Evolutionary conservation across 2,329 filamentous ascomycete genomes (phyloP), one percentile per base, ranked within the genome.

Genomic region (Diaporthe sp.): DNA sequence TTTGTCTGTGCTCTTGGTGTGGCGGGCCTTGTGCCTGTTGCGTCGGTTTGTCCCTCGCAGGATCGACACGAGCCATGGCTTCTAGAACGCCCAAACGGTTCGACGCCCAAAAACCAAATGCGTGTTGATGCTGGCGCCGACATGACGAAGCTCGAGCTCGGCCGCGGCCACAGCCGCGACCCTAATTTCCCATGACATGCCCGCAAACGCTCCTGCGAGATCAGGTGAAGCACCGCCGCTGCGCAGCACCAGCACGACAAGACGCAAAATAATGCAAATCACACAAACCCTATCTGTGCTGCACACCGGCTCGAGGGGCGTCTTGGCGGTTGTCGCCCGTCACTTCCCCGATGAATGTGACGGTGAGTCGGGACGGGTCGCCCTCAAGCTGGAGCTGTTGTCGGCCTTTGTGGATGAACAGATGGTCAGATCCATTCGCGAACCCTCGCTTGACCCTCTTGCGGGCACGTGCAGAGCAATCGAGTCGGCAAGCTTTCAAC

Each of bases 261-360:
- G 8, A n/a, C 19, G 34, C 15, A 22, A 69, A 13, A 49, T 15
- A 69, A 69, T 69, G 31, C 65, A 69, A 69, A 69, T 69, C 65
- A 55, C 49, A 49, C 65, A 69, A 69, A 69, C 65, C 65, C 46
- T 69, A 69, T 69, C 49, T 69, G 65, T 55, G 65, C 65, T 39
- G 65, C 49, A 42, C 65, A 39, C 31, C 44, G 7, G 46, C 65
- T 68, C 46, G 46, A 19, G 34, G 19, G n/a, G 34, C 9, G 49
- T 28, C n/a, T 55, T 39, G n/a, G 34, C 37, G 46, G n/a, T 28
- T 69, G 46, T 55, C 65, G 34, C 49, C 65, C 49, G 49, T 55
- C 65, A 69, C 15, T 42, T 25, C 49, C 49, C 22, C 49, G 65
- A 69, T 69, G 49, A 10, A 55, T 69, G 65, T 55, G 65, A 69